Base-by-base conservation (phyloP, 1,284 basidiomycete species). In the Cryptococcus hybrid region DNA sequence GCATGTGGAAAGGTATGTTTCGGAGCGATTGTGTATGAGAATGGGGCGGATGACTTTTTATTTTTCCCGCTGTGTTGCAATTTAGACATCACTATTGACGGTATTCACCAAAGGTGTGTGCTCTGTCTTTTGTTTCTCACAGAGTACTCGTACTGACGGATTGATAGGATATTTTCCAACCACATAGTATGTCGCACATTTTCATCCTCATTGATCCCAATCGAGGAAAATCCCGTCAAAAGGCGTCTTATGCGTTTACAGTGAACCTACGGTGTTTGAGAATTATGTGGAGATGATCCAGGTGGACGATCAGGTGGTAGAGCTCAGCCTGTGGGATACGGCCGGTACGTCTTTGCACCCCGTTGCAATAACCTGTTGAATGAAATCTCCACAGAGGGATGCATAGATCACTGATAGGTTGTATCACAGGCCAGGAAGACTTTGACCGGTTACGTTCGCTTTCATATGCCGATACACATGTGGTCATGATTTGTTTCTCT, bases 251-350 rank as follows among this genome's bases (percentile, higher is more conserved):
- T 9, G 5, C 15, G 18, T 39, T 7, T 36, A 12, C 69, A 92
- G 90, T 67, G 91, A 94, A 78, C 92, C 90, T 3, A 92, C 90
- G 69, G 72, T 92, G 7, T 93, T 94, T 64, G 92, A 95, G 76
- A 94, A 94, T 79, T 92, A 93, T 69, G 90, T 94, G 5, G 89
- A 93, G 71, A 88, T 90, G 63, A 77, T 92, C 48, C 83, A 83
- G 61, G 84, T 96, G 30, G 90, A 93, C 58, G 89, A 89, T 38
- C 87, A 89, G 64, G 74, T 84, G 18, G 86, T 97, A 9, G 94
- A 98, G 71, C 81, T 98, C 50, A 91, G 90, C 69, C 74, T 98
- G 58, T 98, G 94, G 94, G 95, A 98, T 75, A 97, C 94, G 44
- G 94, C 94, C 42, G 92, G 92, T 90, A 69, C 65, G 85, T 79